Base-by-base conservation (phyloP, 179 eudicot genomes). In the Spergularia azorica region DNA sequence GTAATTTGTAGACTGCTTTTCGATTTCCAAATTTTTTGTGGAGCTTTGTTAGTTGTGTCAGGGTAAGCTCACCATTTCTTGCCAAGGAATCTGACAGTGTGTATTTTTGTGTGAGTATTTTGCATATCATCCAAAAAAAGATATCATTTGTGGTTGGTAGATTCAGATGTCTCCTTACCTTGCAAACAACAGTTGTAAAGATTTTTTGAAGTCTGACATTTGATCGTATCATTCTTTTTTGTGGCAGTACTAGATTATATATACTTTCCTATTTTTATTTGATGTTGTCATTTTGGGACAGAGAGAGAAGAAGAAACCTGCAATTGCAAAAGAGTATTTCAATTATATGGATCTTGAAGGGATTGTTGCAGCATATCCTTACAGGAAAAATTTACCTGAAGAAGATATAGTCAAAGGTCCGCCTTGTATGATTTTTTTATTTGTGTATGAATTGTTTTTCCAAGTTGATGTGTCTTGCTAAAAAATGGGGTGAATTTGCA, bases 251-350 rank as follows among this genome's bases (percentile, higher is more conserved):
- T 65, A 15, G 65, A 13, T 67, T 63, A 58, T 26, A 26, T 67
- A 66, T 38, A 15, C 17, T 52, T 58, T 20, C 32, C 6, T 55
- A 41, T 46, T 20, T 20, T 55, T 54, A 39, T 61, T 17, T 50
- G 7, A 61, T 67, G 71, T 56, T 79, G 20, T 80, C 60, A 18
- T 79, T 77, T 78, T 82, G 67, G 38, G 81, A 73, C 38, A 95
- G 99, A 90, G 99, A 86, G 99, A 91, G 85, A 87, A 80, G 81
- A 93, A 91, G 81, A 91, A 86, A 72, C 91, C 99, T 60, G 83
- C 79, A 10, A 80, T 95, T 52, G 99, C 94, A 32, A 95, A 93
- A 83, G 97, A 93, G 83, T 95, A 95, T 77, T 95, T 95, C 81
- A 90, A 87, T 74, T 86, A 87, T 79, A 88, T 87, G 94, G 78